Percentiles rank a stretch among this genome's conserved stretches.
phyloP scores from a whole-genome alignment of 164 flowering plant genomes.

The Houttuynia cordata region DNA sequence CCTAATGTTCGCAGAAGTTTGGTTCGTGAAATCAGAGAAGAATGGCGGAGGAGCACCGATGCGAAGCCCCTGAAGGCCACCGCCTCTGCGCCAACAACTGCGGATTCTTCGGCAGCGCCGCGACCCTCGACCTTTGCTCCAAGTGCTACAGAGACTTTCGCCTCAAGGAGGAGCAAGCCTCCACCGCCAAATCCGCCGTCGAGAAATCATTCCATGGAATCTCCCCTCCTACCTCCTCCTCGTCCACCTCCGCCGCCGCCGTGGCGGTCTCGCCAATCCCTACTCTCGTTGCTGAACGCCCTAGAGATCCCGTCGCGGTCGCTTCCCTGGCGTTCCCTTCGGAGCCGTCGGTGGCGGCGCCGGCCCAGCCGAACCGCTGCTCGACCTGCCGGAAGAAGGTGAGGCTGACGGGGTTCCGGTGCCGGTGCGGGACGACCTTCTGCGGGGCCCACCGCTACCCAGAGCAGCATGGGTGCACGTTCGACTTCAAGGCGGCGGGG shows the following conservation, averaged over 20 bases:
- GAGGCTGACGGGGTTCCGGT: constrained; percentile 56
- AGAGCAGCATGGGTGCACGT: constrained; percentile 55
- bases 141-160: constrained; percentile 23
- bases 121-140: neutral
- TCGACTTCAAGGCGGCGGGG: constrained; percentile 54
- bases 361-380: constrained; percentile 34
- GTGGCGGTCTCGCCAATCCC: neutral
- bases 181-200: constrained; percentile 33
- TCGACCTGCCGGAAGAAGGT: constrained; percentile 40
- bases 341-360: neutral
- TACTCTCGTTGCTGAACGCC: neutral
- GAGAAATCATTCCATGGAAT: constrained; percentile 23
- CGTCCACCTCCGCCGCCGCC: constrained; percentile 7
- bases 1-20: neutral
- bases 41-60: constrained; percentile 70
- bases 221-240: constrained; percentile 3
- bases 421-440: constrained; percentile 54
- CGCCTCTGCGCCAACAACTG: constrained; percentile 18
- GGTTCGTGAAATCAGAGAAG: neutral
- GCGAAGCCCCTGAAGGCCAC: constrained; percentile 48
- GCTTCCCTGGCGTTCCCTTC: neutral
- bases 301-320: constrained; percentile 3
- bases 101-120: neutral
- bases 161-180: constrained; percentile 40
- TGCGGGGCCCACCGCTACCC: constrained; percentile 70